Percentiles rank a stretch among this genome's conserved stretches.
phyloP scores from a whole-genome alignment of 768 basidiomycete species.

The Panus rudis region DNA sequence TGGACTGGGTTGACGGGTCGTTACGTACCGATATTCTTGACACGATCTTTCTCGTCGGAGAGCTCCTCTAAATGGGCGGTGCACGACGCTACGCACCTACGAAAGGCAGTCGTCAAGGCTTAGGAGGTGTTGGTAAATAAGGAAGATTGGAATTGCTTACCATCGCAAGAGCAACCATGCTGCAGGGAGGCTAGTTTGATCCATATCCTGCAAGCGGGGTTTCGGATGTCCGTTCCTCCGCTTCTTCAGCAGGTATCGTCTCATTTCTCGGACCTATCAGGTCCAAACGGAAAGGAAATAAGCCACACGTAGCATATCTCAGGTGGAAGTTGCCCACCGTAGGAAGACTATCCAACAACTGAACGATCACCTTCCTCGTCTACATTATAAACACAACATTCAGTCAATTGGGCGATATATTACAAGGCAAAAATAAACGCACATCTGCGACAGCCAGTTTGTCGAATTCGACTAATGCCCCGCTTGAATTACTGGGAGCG shows the following conservation, averaged over 20 bases:
- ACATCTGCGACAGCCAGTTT: conserved; percentile 32
- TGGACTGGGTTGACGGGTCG: background rate
- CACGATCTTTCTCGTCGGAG: conserved; percentile 41
- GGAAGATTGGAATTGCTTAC: conserved; percentile 23
- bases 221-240: conserved; percentile 43
- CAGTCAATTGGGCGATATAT: background rate
- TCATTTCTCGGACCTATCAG: conserved; percentile 52
- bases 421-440: conserved; percentile 7
- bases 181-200: conserved; percentile 42
- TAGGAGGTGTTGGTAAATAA: background rate
- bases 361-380: conserved; percentile 41
- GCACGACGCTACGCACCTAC: conserved; percentile 67
- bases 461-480: conserved; percentile 39
- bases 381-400: conserved; percentile 14
- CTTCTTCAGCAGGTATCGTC: conserved; percentile 46
- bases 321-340: conserved; percentile 29
- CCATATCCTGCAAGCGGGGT: conserved; percentile 47
- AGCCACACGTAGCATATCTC: background rate
- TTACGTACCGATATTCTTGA: conserved; percentile 44
- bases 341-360: conserved; percentile 41
- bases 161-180: conserved; percentile 64
- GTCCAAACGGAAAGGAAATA: background rate
- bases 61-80: conserved; percentile 67
- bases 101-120: background rate
- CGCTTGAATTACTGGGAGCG: no score